These are phyloP conservation scores for Dictyostelium intermedium DNA, from an alignment of 78 protist species.

Conservation along the genomic window DNA sequence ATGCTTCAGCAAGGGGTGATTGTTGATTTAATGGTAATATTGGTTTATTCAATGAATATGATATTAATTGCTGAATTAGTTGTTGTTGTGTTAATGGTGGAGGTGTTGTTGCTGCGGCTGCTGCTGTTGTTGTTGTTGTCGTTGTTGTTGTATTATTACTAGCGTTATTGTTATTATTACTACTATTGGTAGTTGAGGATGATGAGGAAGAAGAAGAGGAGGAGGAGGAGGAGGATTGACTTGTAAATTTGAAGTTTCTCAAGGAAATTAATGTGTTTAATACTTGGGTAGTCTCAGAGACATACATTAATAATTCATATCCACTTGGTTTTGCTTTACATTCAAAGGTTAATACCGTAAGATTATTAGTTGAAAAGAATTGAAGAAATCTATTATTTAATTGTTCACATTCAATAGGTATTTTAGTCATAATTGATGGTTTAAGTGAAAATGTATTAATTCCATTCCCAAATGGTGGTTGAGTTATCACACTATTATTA, in stretches of 20 bases:
- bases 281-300: neutral
- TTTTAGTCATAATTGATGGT: neutral
- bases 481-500: neutral
- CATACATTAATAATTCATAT: neutral
- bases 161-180: neutral
- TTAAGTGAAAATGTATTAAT: neutral
- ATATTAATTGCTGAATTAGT: neutral
- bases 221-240: neutral
- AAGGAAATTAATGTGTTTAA: neutral
- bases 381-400: slow-evolving; percentile 26
- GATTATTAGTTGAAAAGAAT: slow-evolving; percentile 13
- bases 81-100: neutral
- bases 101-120: too few species aligned
- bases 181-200: neutral
- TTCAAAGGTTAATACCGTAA: slow-evolving; percentile 36
- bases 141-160: neutral
- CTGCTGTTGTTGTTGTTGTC: neutral
- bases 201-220: neutral
- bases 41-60: neutral
- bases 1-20: neutral
- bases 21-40: neutral
- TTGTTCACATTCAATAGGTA: neutral
- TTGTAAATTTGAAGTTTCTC: neutral
- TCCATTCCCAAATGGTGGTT: slow-evolving; percentile 23
- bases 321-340: neutral